Evolutionary conservation across 495 filamentous ascomycete species (phyloP).

Genomic region (Emericellopsis terricola): DNA sequence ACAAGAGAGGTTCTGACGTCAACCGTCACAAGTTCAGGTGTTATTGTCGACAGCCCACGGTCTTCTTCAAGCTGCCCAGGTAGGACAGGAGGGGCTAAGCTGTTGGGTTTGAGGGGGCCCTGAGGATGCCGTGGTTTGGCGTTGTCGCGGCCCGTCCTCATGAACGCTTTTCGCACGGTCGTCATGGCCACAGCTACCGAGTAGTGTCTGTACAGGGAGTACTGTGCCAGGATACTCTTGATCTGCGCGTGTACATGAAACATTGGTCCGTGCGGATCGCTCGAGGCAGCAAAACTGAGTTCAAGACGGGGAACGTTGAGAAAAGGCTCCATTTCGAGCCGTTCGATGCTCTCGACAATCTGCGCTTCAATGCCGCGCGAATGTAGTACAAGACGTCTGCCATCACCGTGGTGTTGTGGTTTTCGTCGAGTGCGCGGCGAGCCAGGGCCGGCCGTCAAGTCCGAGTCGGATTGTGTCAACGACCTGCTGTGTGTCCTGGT

Average conservation of each 20-base stretch:
- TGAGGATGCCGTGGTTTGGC: slow-evolving; percentile 6
- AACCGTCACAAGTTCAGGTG: slow-evolving; percentile 52
- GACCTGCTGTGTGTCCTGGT: slow-evolving; percentile 41
- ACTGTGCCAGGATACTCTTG: slow-evolving; percentile 63
- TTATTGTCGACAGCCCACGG: slow-evolving; percentile 9
- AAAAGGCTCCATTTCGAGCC: slow-evolving; percentile 72
- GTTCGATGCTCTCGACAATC: slow-evolving; percentile 72
- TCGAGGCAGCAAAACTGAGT: slow-evolving; percentile 64
- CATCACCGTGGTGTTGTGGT: slow-evolving; percentile 50
- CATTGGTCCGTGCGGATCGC: slow-evolving; percentile 68
- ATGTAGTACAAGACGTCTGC: slow-evolving; percentile 65
- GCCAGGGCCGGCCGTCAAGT: slow-evolving; percentile 37
- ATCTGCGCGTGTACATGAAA: slow-evolving; percentile 73
- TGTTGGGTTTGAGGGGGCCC: slow-evolving; percentile 8
- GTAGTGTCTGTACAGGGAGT: slow-evolving; percentile 89
- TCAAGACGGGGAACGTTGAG: slow-evolving; percentile 75
- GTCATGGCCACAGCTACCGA: slow-evolving; percentile 66
- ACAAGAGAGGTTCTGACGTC: slow-evolving; percentile 65
- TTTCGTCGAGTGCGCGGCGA: slow-evolving; percentile 38
- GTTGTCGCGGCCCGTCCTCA: slow-evolving; percentile 21
- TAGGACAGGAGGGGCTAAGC: slow-evolving; percentile 17
- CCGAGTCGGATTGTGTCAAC: slow-evolving; percentile 31
- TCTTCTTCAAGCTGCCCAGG: slow-evolving; percentile 10
- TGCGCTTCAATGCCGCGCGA: slow-evolving; percentile 70
- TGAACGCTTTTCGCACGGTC: slow-evolving; percentile 60